Evolutionary conservation across 768 basidiomycete genomes (phyloP).

Genomic region (Russula virescens): DNA sequence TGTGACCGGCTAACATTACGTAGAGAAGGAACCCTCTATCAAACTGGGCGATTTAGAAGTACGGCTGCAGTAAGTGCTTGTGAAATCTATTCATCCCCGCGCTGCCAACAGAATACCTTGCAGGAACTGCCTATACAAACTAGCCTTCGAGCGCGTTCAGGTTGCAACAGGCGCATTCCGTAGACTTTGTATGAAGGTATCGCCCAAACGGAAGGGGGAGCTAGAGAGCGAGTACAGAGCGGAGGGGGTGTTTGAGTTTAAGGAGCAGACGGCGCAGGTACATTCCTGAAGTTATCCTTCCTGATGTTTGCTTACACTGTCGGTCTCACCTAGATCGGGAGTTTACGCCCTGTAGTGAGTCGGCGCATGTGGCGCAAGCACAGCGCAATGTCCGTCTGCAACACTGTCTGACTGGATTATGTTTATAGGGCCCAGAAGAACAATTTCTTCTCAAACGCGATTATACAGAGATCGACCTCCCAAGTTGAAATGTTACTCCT

Average conservation of each 20-base stretch:
- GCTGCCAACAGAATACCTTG: not conserved
- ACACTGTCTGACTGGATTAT: not conserved
- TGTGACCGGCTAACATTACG: not conserved
- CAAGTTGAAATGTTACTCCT: not conserved
- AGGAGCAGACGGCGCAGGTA: conserved; percentile 2
- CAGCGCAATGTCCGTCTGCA: too few species aligned
- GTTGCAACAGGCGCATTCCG: not conserved
- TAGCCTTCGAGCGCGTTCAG: conserved; percentile 11
- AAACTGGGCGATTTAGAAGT: conserved; percentile 1
- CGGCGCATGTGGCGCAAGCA: not conserved
- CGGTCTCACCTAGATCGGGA: not conserved
- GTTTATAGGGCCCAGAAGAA: conserved; percentile 2
- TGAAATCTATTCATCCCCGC: not conserved
- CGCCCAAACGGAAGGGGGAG: not conserved
- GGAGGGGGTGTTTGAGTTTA: not conserved
- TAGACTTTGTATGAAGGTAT: not conserved
- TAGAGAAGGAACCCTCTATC: conserved; percentile 9
- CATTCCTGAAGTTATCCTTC: not conserved
- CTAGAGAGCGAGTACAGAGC: not conserved
- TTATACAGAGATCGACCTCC: not conserved
- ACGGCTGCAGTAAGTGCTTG: conserved; percentile 8
- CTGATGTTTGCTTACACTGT: not conserved
- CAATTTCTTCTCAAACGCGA: not conserved
- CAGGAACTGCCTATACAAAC: not conserved
- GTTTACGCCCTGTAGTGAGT: conserved; percentile 9